Base-by-base conservation (phyloP, 177 flowering plant genomes). In the Vitis hybrid region DNA sequence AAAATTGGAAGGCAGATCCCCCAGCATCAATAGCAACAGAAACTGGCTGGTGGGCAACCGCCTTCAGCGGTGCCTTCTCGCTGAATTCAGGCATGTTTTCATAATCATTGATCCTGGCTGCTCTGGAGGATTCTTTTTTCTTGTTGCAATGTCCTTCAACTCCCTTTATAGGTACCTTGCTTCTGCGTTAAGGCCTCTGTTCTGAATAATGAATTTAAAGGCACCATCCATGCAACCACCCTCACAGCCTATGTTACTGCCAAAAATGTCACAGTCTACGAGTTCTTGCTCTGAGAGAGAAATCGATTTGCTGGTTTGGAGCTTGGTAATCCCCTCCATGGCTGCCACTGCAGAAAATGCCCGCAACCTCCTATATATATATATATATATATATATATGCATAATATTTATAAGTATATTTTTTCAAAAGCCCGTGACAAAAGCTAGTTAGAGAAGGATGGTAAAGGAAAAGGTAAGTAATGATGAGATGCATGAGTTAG, bases 21-120 rank as follows among this genome's bases (percentile, higher is more conserved):
- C 69, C 21, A 2, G 78, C 87, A 56, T 79, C 86, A n/a, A 87
- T 69, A 60, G 81, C 81, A 35, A 79, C 83, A 2, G 85, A 80
- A 17, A 83, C 79, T 2, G 87, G 88, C 56, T 86, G 86, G n/a
- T 68, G 20, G 14, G 83, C 69, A 13, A 83, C 84, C 2, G 82
- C 88, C 30, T 75, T 63, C 17, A 74, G 52, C 18, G 80, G 70
- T 9, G 82, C 75, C 9, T 35, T 30, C 70, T 83, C 83, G 17
- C 58, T 65, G 56, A 81, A 81, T 11, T 61, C 50, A 5, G 84
- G 85, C 10, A 83, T 78, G 12, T 72, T 69, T 65, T 79, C 82
- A 59, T 77, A 82, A 14, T 81, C 81, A 1, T 21, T 73, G 30
- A 84, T 80, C 15, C 30, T 70, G 11, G 80, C 82, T 1, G 73